phyloP scores from a whole-genome alignment of 2,329 filamentous ascomycete species.

The Claviceps arundinis region DNA sequence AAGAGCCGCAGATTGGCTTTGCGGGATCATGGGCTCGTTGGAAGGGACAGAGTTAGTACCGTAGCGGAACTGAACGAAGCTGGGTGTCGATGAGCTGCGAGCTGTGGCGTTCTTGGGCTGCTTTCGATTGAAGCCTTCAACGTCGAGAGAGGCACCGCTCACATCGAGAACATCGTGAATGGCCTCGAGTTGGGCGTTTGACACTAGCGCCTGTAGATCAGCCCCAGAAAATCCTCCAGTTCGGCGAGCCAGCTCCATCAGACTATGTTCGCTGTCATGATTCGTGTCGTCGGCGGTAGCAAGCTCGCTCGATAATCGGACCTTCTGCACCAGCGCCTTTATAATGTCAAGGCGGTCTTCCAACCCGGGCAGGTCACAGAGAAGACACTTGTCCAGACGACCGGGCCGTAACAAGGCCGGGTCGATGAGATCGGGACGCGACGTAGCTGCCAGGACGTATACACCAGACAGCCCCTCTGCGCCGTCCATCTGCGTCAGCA shows the following conservation, averaged over 20 bases:
- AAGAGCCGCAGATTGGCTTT: slow-evolving; percentile 41
- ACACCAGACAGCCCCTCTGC: slow-evolving; percentile 90
- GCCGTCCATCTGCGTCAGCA: slow-evolving; percentile 97
- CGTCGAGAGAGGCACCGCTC: slow-evolving; percentile 21
- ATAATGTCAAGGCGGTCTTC: slow-evolving; percentile 85
- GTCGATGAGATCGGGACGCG: slow-evolving; percentile 86
- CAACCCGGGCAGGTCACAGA: slow-evolving; percentile 75
- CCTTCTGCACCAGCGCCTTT: slow-evolving; percentile 65
- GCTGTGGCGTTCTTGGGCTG: slow-evolving; percentile 6
- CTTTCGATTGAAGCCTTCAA: slow-evolving; percentile 18
- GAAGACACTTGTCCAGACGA: slow-evolving; percentile 79
- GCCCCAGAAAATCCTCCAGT: slow-evolving; percentile 91
- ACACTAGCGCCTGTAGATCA: slow-evolving; percentile 86
- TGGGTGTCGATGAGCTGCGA: slow-evolving; percentile 31
- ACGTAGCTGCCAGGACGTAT: slow-evolving; percentile 91
- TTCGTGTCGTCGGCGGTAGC: slow-evolving; percentile 28
- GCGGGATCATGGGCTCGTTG: slow-evolving; percentile 26
- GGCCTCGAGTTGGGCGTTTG: slow-evolving; percentile 92
- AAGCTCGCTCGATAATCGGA: slow-evolving; percentile 58
- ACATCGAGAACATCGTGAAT: slow-evolving; percentile 80
- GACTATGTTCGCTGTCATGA: slow-evolving; percentile 25
- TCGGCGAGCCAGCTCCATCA: slow-evolving; percentile 61
- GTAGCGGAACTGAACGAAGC: slow-evolving; percentile 77
- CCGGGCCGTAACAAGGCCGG: slow-evolving; percentile 84
- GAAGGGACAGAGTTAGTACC: slow-evolving; percentile 41